Percentiles rank a stretch among this genome's conserved stretches.
phyloP scores from a whole-genome alignment of 176 grass and related monocot species.

The Oryza meridionalis region DNA sequence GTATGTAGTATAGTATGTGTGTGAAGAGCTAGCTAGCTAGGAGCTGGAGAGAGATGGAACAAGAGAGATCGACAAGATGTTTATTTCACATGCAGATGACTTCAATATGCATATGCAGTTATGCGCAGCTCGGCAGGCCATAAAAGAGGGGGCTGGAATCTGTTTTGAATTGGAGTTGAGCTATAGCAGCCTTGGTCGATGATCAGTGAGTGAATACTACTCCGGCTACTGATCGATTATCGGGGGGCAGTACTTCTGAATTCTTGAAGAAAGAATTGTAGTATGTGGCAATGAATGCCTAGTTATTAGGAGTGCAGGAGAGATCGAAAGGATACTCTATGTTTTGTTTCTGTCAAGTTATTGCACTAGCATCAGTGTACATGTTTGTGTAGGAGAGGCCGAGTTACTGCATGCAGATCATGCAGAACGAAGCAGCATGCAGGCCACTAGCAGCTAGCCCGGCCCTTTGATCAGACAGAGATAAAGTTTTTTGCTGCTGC shows the following conservation, averaged over 20 bases:
- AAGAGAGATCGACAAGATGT: constrained; percentile 55
- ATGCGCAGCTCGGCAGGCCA: constrained; percentile 26
- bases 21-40: neutral
- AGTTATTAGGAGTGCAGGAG: constrained; percentile 46
- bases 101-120: constrained; percentile 50
- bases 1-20: neutral
- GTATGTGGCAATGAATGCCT: constrained; percentile 39
- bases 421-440: neutral
- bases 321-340: constrained; percentile 15
- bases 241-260: constrained; percentile 34
- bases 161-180: constrained; percentile 56
- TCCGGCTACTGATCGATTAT: constrained; percentile 35
- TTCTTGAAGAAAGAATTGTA: constrained; percentile 45
- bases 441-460: constrained; percentile 1
- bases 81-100: constrained; percentile 59
- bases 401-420: constrained; percentile 47
- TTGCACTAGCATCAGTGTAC: constrained; percentile 34
- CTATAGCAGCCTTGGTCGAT: constrained; percentile 14
- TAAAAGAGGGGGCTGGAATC: constrained; percentile 37
- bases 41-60: constrained; percentile 28
- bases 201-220: constrained; percentile 53
- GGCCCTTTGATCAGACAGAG: constrained; percentile 24
- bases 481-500: constrained; percentile 31
- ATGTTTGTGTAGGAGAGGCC: constrained; percentile 28
- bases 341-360: constrained; percentile 51